Evolutionary conservation across 495 filamentous ascomycete species (phyloP), one percentile per base, ranked within the genome.

Genomic region (Cladorrhinum samala): DNA sequence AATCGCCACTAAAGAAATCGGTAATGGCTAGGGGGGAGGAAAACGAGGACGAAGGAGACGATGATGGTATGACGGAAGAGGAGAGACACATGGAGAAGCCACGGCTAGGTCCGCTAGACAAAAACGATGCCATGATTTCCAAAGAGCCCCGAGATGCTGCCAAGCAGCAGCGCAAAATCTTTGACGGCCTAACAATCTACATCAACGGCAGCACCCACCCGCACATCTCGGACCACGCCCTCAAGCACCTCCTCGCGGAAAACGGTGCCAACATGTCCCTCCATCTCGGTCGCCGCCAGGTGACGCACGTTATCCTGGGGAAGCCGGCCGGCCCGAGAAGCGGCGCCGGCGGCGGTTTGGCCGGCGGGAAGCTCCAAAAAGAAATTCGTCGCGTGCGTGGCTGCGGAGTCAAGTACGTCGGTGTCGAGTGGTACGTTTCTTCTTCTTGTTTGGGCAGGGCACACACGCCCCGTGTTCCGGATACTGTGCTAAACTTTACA

Each of bases 191-290:
- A 21, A 79, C 77, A 19, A 77, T 97, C 65, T 93, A 93, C 71
- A 79, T 97, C 70, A 95, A 95, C 70, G 92, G 91, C 49, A 87
- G 86, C 48, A 96, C 89, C 1, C 72, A 83, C 48, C 89, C 92
- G 5, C 61, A 79, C 13, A 79, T 98, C 42, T 91, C 87, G 0
- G 91, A 98, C 71, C 88, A 95, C 66, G 83, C 80, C 61, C 78
- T 97, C 43, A 95, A 93, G 70, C 83, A 81, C 36, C 72, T 95
- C 24, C 75, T 97, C 18, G 80, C 78, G 9, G 69, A 80, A 49
- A 77, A 93, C 61, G 93, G 93, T 20, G 93, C 81, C 0, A 72
- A 62, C 27, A 72, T 89, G 39, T 81, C 87, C 2, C 75, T 88
- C 13, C 73, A 78, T 49, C 78, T 95, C 16, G 82, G 81, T 4